Base-by-base conservation (phyloP, 371 early-diverging fungal genomes). In the Actinomortierella wolfii region DNA sequence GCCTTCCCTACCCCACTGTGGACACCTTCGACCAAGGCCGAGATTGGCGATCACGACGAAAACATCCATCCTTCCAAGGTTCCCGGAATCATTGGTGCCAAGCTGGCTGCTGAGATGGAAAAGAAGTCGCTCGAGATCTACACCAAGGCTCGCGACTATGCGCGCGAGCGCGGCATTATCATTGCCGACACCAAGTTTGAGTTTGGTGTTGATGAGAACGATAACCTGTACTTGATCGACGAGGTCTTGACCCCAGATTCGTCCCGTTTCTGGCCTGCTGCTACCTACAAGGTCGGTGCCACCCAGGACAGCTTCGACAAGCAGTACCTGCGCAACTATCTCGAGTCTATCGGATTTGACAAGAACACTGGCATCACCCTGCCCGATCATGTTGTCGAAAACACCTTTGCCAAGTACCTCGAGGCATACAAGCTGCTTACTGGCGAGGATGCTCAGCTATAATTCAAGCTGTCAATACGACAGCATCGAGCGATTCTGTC, bases 171-270 rank as follows among this genome's bases (percentile, higher is more conserved):
- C 68, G 97, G 97, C 34, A 97, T 97, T 60, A 94, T 98, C 56
- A 96, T 98, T 80, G 99, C 99, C 13, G 99, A 98, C 68, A 98
- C 99, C 51, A 98, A 98, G 78, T 96, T 98, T 68, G 99, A 98
- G 78, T 97, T 98, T 84, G 99, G 99, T 56, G 86, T 92, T 23
- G 95, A 97, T 77, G 84, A 83, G 49, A 61, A 89, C 25, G 92
- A 94, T 55, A 81, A 78, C 28, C 71, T 97, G 25, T 87, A 91
- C 58, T 77, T 98, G 62, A 90, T 94, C 18, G 99, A 98, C 71
- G 99, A 98, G 79, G 97, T 94, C 20, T 84, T 98, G 67, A 98
- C 99, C 1, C 98, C 97, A 43, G 99, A 98, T 62, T 98, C 98
- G 46, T 97, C 97, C 29, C 83, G 99, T 20, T 98, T 97, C 86